Evolutionary conservation across 2,329 filamentous ascomycete genomes (phyloP).

Genomic region (Colletotrichum falcatum): DNA sequence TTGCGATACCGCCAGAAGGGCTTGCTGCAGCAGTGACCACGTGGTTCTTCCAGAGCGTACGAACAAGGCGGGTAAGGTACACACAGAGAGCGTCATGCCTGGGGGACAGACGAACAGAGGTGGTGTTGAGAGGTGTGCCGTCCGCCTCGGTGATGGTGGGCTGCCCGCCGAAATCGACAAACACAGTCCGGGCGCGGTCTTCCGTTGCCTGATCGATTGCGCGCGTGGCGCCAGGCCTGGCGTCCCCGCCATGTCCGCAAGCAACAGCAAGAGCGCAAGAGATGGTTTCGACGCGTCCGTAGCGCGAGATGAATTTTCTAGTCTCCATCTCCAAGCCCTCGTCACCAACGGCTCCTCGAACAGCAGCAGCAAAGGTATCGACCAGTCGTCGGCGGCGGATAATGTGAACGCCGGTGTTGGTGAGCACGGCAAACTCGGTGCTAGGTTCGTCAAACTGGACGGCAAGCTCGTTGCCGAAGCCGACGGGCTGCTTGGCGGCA

Average conservation of each 20-base stretch:
- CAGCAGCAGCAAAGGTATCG: conserved; percentile 88
- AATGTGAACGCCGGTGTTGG: conserved; percentile 89
- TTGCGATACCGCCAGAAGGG: conserved; percentile 69
- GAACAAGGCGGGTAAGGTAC: conserved; percentile 88
- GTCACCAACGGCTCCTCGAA: conserved; percentile 78
- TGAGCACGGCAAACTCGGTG: conserved; percentile 89
- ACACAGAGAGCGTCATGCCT: conserved; percentile 89
- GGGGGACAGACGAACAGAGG: conserved; percentile 88
- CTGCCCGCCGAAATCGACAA: conserved; percentile 92
- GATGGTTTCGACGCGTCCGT: conserved; percentile 89
- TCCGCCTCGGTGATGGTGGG: conserved; percentile 83
- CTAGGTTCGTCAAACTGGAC: conserved; percentile 91
- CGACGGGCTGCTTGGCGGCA: conserved; percentile 74
- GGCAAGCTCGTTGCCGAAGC: conserved; percentile 94
- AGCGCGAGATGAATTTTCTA: conserved; percentile 84
- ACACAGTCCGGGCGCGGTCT: conserved; percentile 85
- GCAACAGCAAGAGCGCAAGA: conserved; percentile 93
- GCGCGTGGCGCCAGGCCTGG: conserved; percentile 76
- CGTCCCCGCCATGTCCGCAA: conserved; percentile 89
- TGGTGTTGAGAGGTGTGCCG: conserved; percentile 78
- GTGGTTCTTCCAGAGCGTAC: conserved; percentile 86
- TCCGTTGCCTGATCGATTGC: conserved; percentile 87
- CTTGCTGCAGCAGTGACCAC: conserved; percentile 71
- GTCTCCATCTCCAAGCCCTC: conserved; percentile 86
- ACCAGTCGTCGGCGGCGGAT: conserved; percentile 87